These are phyloP conservation scores for Ceratocystis alfenasii DNA, from an alignment of 2,329 filamentous ascomycete genomes.

Conservation along the genomic window DNA sequence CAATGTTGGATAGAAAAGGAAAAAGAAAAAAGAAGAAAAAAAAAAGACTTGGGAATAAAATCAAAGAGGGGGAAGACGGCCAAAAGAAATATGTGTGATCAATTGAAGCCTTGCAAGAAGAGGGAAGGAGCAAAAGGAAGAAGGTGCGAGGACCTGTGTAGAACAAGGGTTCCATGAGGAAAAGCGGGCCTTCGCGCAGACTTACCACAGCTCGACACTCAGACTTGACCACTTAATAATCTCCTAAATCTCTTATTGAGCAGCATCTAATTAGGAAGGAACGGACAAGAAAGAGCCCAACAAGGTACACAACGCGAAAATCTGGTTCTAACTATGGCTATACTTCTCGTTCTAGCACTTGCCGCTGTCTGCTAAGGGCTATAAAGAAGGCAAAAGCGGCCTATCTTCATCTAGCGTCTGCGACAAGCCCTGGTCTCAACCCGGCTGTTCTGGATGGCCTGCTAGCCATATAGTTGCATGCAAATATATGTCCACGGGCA, in stretches of 20 bases:
- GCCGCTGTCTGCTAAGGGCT: not conserved
- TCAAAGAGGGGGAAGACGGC: not conserved
- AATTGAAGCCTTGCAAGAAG: not conserved
- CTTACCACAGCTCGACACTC: not conserved
- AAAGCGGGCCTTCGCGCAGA: not conserved
- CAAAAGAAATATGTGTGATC: not conserved
- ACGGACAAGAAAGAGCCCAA: not conserved
- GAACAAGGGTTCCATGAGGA: conserved; percentile 7
- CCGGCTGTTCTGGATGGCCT: not conserved
- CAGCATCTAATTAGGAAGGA: not conserved
- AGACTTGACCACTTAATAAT: too few relatives aligned
- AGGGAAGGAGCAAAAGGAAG: conserved; percentile 10
- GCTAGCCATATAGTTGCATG: not conserved
- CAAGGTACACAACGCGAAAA: not conserved
- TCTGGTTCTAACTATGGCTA: not conserved
- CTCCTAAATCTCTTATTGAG: not conserved
- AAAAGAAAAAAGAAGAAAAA: not conserved
- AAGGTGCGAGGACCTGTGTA: conserved; percentile 3
- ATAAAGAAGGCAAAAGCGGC: not conserved
- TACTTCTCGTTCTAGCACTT: not conserved
- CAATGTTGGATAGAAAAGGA: not conserved
- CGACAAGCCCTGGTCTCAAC: not conserved
- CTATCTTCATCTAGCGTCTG: not conserved
- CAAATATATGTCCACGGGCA: not conserved
- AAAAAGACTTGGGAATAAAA: not conserved